Base-by-base conservation (phyloP, 2,329 filamentous ascomycete genomes). In the Helicocarpus griseus region DNA sequence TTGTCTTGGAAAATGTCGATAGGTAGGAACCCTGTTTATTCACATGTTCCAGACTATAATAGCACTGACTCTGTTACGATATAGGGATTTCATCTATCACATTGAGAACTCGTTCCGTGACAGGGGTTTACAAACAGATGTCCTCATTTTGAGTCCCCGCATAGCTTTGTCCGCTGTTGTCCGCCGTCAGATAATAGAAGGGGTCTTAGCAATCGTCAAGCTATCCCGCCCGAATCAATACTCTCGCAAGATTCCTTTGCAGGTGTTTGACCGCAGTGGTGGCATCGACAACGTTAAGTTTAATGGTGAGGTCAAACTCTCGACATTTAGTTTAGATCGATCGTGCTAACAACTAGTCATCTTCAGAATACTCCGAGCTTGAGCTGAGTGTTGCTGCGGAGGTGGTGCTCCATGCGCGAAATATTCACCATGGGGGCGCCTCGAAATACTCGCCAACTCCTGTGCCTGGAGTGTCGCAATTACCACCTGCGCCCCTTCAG, bases 171-270 rank as follows among this genome's bases (percentile, higher is more conserved):
- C 85, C 33, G 80, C 85, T 4, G 83, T 95, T n/a, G 81, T 96
- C 49, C 83, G 88, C 58, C 79, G 87, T 49, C 89, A 95, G 64
- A 87, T 94, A 35, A 73, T 90, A 9, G 90, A 97, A 67, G 91
- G 93, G 17, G 91, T 96, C 1, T 79, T 87, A 48, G 91, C 86
- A 7, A 86, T 96, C 13, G 82, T 88, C 4, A 85, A 89, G 60
- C 77, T 97, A 13, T 83, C 86, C 54, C 75, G 81, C 48, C 74
- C 77, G 43, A 80, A 87, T 21, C 85, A 95, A 61, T 74, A 77
- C 31, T 78, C 78, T 1, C 82, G 83, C 57, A 89, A 85, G 63
- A 85, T 97, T 48, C 81, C 86, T 0, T 73, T 96, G 2, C 87
- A 91, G 60, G 80, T 95, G 5, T 96, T 96, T 63, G 86, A 95